phyloP scores from a whole-genome alignment of 2,329 filamentous ascomycete genomes.

The Seiridium cupressi region DNA sequence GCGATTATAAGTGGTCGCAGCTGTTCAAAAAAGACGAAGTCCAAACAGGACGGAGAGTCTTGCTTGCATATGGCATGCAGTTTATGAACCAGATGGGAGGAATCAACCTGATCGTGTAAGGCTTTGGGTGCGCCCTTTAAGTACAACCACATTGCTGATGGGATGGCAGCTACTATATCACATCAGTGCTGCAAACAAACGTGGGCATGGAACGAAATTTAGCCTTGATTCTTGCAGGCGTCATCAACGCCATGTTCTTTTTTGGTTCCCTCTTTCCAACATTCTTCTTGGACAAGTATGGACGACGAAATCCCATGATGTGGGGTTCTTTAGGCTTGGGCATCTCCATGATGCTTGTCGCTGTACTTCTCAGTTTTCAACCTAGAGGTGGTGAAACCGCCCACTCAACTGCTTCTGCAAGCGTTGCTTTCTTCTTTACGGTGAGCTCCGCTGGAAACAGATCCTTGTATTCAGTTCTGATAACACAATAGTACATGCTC shows the following conservation, averaged over 20 bases:
- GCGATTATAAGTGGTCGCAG: slow-evolving; percentile 34
- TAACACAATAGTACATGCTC: slow-evolving; percentile 23
- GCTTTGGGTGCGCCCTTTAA: not conserved
- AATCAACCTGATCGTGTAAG: slow-evolving; percentile 43
- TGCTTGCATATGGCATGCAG: slow-evolving; percentile 45
- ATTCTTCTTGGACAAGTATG: slow-evolving; percentile 33
- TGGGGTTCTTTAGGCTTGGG: slow-evolving; percentile 32
- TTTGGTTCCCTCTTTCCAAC: slow-evolving; percentile 33
- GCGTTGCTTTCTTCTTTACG: slow-evolving; percentile 35
- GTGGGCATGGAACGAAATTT: slow-evolving; percentile 6
- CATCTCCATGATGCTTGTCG: slow-evolving; percentile 36
- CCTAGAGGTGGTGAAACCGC: slow-evolving; percentile 10
- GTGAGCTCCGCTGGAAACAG: slow-evolving; percentile 13
- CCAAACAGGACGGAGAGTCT: slow-evolving; percentile 39
- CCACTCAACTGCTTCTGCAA: slow-evolving; percentile 16
- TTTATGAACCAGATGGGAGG: slow-evolving; percentile 50
- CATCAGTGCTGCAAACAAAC: slow-evolving; percentile 10
- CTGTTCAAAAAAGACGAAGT: slow-evolving; percentile 41
- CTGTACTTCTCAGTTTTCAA: slow-evolving; percentile 27
- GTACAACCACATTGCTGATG: not conserved
- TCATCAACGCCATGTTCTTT: slow-evolving; percentile 16
- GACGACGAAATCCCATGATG: slow-evolving; percentile 42
- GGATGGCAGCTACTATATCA: slow-evolving; percentile 5
- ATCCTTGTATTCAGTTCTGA: slow-evolving; percentile 8
- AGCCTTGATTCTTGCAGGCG: slow-evolving; percentile 10